A percentile compares a stretch with the other conserved stretches of the same genome.
phyloP scores from a whole-genome alignment of 352 stramenopile species.

The Phytopythium vexans region DNA sequence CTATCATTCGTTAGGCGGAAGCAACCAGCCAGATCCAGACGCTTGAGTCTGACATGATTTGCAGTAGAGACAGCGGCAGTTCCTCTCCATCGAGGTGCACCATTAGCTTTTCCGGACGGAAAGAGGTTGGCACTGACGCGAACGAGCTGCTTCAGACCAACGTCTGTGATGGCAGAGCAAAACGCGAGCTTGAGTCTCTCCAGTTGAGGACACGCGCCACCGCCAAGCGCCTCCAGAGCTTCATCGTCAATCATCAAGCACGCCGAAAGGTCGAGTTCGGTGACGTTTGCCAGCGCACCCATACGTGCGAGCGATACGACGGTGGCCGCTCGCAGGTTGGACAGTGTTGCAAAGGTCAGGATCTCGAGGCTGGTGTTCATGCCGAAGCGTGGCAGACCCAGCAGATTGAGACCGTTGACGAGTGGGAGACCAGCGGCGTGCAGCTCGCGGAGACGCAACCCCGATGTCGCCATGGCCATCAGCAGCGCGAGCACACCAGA shows the following conservation, averaged over 20 bases:
- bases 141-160: slow-evolving; percentile 47
- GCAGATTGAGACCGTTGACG: slow-evolving; percentile 55
- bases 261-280: slow-evolving; percentile 47
- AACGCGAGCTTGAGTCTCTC: slow-evolving; percentile 39
- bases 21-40: slow-evolving; percentile 63
- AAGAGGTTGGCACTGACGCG: slow-evolving; percentile 1
- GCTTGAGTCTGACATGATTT: neutral
- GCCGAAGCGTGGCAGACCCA: slow-evolving; percentile 31
- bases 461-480: slow-evolving; percentile 17
- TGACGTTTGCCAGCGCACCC: slow-evolving; percentile 27
- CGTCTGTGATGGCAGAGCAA: slow-evolving; percentile 54
- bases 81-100: neutral
- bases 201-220: slow-evolving; percentile 28
- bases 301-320: slow-evolving; percentile 41
- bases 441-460: slow-evolving; percentile 29
- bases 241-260: slow-evolving; percentile 57
- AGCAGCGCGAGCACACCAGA: slow-evolving; percentile 53
- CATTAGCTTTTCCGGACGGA: neutral
- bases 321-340: slow-evolving; percentile 35
- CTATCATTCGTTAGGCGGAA: slow-evolving; percentile 57
- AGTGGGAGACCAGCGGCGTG: slow-evolving; percentile 36
- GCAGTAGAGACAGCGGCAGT: neutral
- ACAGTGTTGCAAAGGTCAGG: slow-evolving; percentile 33
- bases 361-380: slow-evolving; percentile 13
- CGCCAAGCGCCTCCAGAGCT: slow-evolving; percentile 42